These are phyloP conservation scores for Tremella yokohamensis DNA, from an alignment of 768 basidiomycete species.

Conservation along the genomic window DNA sequence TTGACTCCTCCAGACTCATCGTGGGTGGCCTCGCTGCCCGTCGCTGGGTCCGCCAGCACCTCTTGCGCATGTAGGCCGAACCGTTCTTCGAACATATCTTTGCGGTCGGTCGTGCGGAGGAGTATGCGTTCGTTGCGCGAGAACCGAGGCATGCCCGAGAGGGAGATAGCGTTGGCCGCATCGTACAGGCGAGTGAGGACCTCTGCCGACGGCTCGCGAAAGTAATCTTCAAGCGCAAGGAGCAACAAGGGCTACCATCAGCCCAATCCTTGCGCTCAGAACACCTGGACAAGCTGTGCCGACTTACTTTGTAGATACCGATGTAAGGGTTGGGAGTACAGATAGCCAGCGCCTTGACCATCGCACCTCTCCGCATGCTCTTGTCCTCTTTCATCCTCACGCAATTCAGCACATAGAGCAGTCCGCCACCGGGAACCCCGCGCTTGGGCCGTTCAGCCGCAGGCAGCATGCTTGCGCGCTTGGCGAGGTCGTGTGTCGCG, in stretches of 20 bases:
- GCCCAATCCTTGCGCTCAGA: neutral
- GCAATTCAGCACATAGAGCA: constrained; percentile 83
- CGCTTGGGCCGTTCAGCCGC: constrained; percentile 19
- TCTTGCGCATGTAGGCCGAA: constrained; percentile 52
- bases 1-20: constrained; percentile 10
- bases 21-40: constrained; percentile 15
- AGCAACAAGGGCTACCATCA: constrained; percentile 76
- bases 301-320: constrained; percentile 82
- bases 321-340: constrained; percentile 91
- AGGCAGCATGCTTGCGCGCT: constrained; percentile 16
- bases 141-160: constrained; percentile 71
- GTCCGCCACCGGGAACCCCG: constrained; percentile 40
- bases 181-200: constrained; percentile 87
- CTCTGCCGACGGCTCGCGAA: constrained; percentile 79
- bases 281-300: neutral
- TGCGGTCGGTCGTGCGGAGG: constrained; percentile 83
- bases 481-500: neutral
- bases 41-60: constrained; percentile 11
- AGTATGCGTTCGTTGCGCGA: constrained; percentile 80
- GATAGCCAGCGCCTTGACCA: constrained; percentile 90
- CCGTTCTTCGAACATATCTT: constrained; percentile 86
- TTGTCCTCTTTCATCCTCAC: constrained; percentile 90
- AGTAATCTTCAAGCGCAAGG: constrained; percentile 93
- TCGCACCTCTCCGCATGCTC: constrained; percentile 79
- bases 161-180: constrained; percentile 86